A percentile compares a stretch with the other conserved stretches of the same genome.
phyloP scores from a whole-genome alignment of 1,284 basidiomycete genomes.

The Polyporus tsugae region DNA sequence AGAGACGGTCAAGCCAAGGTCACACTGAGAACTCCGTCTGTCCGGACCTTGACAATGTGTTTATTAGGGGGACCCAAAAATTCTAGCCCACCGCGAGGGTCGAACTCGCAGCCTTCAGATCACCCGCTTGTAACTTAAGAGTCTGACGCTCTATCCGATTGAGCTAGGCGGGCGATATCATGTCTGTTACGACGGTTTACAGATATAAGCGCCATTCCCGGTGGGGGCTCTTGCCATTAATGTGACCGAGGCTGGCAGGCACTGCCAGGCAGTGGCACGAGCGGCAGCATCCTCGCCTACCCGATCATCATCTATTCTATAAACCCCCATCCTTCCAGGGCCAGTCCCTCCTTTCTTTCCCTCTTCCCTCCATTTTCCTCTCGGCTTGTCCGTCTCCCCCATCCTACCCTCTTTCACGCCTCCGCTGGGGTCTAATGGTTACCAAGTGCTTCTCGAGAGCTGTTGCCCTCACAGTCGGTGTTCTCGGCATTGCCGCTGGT shows the following conservation, averaged over 20 bases:
- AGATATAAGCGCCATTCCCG: background rate
- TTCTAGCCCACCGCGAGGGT: constrained; percentile 87
- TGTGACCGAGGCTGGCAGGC: background rate
- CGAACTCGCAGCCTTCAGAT: constrained; percentile 93
- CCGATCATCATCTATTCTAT: constrained; percentile 12
- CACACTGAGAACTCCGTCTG: too few species aligned
- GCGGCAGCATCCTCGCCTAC: background rate
- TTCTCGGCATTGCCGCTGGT: constrained; percentile 44
- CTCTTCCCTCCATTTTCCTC: constrained; percentile 11
- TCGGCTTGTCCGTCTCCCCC: constrained; percentile 15
- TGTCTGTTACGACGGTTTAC: background rate
- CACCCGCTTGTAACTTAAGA: constrained; percentile 45
- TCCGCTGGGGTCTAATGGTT: constrained; percentile 35
- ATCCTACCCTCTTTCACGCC: constrained; percentile 24
- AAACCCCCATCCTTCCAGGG: constrained; percentile 12
- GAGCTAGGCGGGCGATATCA: constrained; percentile 74
- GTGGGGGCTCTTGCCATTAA: background rate
- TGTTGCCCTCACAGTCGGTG: constrained; percentile 37
- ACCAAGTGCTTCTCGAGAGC: constrained; percentile 31
- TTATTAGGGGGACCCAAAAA: background rate
- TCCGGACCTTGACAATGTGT: too few species aligned
- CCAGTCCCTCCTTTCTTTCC: constrained; percentile 14
- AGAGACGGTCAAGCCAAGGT: background rate
- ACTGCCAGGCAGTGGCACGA: background rate
- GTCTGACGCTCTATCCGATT: constrained; percentile 91